Evolutionary conservation across 2,329 filamentous ascomycete genomes (phyloP).

Genomic region (Fusarium sulawesiense): DNA sequence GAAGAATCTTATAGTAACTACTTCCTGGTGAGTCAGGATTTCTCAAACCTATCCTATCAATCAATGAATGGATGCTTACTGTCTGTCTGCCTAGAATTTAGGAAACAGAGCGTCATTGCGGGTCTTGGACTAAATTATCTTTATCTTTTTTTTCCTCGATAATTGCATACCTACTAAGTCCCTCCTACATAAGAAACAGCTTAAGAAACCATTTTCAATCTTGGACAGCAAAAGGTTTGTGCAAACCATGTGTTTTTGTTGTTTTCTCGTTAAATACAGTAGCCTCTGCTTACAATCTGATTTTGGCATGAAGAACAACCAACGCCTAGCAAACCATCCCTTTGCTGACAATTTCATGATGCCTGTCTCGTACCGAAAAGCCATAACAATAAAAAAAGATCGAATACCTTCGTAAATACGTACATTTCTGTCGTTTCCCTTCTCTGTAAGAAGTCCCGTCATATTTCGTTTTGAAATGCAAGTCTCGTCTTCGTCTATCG

Average conservation of each 20-base stretch:
- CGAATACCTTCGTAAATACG: not conserved
- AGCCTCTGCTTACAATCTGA: not conserved
- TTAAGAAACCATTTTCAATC: not conserved
- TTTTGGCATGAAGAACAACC: not conserved
- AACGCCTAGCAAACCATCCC: not conserved
- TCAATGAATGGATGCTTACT: slow-evolving; percentile 1
- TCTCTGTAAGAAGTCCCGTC: not conserved
- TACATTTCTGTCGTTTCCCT: not conserved
- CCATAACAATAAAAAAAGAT: not conserved
- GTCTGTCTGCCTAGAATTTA: not conserved
- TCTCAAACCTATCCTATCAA: not conserved
- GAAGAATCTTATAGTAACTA: not conserved
- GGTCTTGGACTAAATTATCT: not conserved
- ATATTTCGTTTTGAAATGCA: not conserved
- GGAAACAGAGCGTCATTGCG: slow-evolving; percentile 18
- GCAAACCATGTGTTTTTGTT: not conserved
- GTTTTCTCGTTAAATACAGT: not conserved
- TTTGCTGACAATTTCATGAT: not conserved
- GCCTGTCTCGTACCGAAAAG: not conserved
- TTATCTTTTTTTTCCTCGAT: not conserved
- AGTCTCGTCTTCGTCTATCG: not conserved
- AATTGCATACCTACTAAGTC: not conserved
- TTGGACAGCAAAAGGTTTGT: not conserved
- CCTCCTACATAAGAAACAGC: not conserved
- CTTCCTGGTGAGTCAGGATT: slow-evolving; percentile 7